Conservation (phyloP, 495 filamentous ascomycete species). For the Platismatia glauca region DNA sequence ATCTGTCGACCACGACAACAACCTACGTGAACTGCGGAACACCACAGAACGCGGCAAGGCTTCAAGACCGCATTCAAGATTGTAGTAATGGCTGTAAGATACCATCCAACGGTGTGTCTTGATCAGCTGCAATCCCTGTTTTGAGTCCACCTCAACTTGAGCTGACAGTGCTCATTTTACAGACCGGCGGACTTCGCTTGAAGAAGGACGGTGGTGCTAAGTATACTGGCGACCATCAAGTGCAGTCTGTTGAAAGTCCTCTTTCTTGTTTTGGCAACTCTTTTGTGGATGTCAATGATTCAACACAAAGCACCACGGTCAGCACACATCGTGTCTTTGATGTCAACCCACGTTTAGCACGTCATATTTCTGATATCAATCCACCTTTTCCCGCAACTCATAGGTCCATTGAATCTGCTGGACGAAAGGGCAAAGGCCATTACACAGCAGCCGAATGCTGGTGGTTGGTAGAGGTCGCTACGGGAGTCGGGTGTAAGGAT, state of each 20-base stretch:
- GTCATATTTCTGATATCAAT: neutral
- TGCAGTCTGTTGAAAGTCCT: neutral
- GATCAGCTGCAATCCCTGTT: neutral
- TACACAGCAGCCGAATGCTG: neutral
- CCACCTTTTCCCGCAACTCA: neutral
- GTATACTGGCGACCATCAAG: too few species aligned
- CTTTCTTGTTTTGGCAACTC: neutral
- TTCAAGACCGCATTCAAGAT: too few species aligned
- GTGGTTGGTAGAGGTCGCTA: too few species aligned
- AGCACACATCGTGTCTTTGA: neutral
- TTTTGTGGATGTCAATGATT: neutral
- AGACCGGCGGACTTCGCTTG: neutral
- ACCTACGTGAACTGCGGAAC: neutral
- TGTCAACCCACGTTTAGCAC: neutral
- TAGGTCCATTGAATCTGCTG: neutral
- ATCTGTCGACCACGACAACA: neutral
- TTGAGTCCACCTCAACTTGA: neutral
- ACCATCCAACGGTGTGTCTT: neutral
- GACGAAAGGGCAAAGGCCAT: neutral
- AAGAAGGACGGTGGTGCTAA: too few species aligned
- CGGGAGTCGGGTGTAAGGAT: too few species aligned
- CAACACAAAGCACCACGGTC: neutral
- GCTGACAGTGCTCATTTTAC: neutral
- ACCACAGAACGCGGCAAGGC: neutral
- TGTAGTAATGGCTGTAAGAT: too few species aligned